A percentile compares a stretch with the other conserved stretches of the same genome.
Evolutionary conservation across 2,329 filamentous ascomycete genomes (phyloP).

Genomic region (Alternaria panax): DNA sequence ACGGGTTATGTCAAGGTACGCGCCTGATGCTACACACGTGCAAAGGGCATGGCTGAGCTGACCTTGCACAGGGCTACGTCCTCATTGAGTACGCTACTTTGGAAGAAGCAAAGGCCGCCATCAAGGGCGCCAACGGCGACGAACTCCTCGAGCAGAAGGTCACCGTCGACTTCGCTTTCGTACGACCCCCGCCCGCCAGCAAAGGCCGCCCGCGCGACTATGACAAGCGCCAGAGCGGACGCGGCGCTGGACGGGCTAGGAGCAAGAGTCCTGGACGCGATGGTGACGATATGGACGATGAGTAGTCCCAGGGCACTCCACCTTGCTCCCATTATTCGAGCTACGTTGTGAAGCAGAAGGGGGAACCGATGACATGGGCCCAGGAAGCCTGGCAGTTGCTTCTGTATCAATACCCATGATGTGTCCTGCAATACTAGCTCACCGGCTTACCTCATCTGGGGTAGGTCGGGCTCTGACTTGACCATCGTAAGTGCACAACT

Average conservation of each 20-base stretch:
- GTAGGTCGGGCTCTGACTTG: constrained; percentile 22
- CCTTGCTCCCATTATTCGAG: neutral
- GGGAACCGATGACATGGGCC: neutral
- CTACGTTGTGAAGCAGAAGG: neutral
- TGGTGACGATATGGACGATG: constrained; percentile 44
- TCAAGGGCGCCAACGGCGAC: constrained; percentile 77
- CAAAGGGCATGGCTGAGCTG: neutral
- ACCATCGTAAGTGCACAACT: constrained; percentile 22
- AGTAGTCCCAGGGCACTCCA: neutral
- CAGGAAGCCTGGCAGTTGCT: neutral
- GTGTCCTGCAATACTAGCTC: constrained; percentile 16
- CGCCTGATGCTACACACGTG: neutral
- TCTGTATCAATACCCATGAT: neutral
- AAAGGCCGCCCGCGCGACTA: constrained; percentile 54
- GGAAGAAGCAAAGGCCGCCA: constrained; percentile 80
- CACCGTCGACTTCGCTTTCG: constrained; percentile 84
- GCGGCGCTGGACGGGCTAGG: constrained; percentile 46
- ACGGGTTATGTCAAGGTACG: constrained; percentile 85
- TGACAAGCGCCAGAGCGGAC: constrained; percentile 42
- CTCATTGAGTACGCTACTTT: constrained; percentile 84
- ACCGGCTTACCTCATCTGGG: constrained; percentile 21
- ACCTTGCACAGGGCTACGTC: constrained; percentile 72
- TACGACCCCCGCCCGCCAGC: constrained; percentile 71
- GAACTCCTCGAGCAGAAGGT: constrained; percentile 84
- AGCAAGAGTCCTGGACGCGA: constrained; percentile 55